Evolutionary conservation across 345 rosid species (phyloP).

Genomic region (Moricandia arvensis): DNA sequence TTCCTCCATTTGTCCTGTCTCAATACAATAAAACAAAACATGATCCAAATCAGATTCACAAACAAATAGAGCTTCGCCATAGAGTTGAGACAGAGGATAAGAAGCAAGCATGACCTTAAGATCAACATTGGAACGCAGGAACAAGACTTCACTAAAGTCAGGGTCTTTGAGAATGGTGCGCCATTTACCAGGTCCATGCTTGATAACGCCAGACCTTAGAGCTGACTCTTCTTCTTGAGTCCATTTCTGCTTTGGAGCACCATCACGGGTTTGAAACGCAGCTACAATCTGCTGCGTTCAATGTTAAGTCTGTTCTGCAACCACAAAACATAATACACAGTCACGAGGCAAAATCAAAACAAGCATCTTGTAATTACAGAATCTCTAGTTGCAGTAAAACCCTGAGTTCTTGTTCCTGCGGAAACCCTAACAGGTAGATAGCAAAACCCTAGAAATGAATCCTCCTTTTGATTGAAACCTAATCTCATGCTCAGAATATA

Average conservation of each 20-base stretch:
- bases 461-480: background rate
- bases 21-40: conserved; percentile 13
- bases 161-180: conserved; percentile 97
- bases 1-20: conserved; percentile 98
- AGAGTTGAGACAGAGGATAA: conserved; percentile 24
- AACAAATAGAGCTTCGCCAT: background rate
- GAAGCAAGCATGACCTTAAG: conserved; percentile 62
- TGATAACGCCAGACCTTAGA: conserved; percentile 81
- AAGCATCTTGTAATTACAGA: background rate
- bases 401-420: conserved; percentile 20
- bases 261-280: conserved; percentile 41
- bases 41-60: background rate
- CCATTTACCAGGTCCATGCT: conserved; percentile 98
- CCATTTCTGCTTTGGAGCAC: conserved; percentile 99
- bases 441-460: conserved; percentile 26
- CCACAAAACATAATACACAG: background rate
- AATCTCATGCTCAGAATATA: background rate
- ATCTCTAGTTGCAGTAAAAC: conserved; percentile 8
- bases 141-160: conserved; percentile 78
- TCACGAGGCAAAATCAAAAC: background rate
- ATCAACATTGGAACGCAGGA: conserved; percentile 93
- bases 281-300: background rate
- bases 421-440: conserved; percentile 26
- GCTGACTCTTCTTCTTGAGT: conserved; percentile 97
- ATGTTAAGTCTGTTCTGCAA: conserved; percentile 20